A percentile compares a stretch with the other conserved stretches of the same genome.
phyloP scores from a whole-genome alignment of 1,139 yeast genomes.

The Lodderomyces margitis region DNA sequence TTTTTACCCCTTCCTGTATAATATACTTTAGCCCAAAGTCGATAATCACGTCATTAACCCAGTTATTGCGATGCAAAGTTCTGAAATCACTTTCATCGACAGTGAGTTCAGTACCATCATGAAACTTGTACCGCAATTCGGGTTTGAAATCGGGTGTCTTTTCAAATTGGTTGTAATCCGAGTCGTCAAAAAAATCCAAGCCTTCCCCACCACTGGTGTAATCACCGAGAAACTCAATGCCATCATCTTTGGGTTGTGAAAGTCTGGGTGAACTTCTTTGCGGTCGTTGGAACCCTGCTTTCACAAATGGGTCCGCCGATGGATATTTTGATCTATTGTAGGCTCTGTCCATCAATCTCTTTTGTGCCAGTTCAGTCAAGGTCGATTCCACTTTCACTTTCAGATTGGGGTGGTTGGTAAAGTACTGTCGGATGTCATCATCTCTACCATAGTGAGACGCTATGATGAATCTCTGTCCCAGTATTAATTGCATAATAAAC shows the following conservation, averaged over 20 bases:
- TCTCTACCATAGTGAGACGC: conserved; percentile 14
- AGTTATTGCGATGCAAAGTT: conserved; percentile 65
- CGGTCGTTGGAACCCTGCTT: neutral
- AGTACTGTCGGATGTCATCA: conserved; percentile 13
- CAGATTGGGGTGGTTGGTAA: conserved; percentile 10
- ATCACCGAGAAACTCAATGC: neutral
- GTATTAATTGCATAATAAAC: conserved; percentile 11
- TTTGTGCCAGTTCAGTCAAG: conserved; percentile 6
- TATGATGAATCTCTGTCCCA: conserved; percentile 8
- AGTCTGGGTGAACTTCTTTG: conserved; percentile 3
- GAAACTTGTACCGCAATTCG: conserved; percentile 47
- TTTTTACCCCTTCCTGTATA: conserved; percentile 38
- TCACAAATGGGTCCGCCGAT: conserved; percentile 4
- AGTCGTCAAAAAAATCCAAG: neutral
- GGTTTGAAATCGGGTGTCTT: conserved; percentile 43
- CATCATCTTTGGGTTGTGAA: neutral
- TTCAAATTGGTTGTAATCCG: neutral
- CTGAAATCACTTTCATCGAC: conserved; percentile 62
- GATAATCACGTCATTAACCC: conserved; percentile 74
- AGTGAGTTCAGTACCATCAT: conserved; percentile 46
- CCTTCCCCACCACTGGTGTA: neutral
- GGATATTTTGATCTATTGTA: neutral
- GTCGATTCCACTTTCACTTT: conserved; percentile 10
- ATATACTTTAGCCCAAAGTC: conserved; percentile 69
- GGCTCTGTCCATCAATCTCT: conserved; percentile 2